Conservation (phyloP, 2,329 filamentous ascomycete species). For the Aschersonia sp. region DNA sequence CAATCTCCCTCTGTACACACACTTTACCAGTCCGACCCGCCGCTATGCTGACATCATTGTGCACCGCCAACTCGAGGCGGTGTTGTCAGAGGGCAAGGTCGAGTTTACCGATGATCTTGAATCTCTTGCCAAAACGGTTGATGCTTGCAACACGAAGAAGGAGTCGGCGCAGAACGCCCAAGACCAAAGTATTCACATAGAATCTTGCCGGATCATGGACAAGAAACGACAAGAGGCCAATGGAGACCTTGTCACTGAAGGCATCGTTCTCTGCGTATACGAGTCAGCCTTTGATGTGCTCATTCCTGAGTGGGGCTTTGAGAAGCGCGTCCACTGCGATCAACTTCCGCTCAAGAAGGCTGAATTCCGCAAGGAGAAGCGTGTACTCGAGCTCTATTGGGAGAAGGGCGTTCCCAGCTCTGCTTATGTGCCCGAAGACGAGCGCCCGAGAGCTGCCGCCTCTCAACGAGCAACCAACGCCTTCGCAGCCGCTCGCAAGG, state of each 20-base stretch:
- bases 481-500: constrained; percentile 61
- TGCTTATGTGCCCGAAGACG: constrained; percentile 90
- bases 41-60: constrained; percentile 92
- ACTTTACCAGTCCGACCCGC: constrained; percentile 90
- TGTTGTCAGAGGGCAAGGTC: constrained; percentile 65
- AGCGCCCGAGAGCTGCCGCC: constrained; percentile 71
- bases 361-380: constrained; percentile 95
- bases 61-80: constrained; percentile 82
- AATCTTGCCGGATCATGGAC: constrained; percentile 92
- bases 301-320: constrained; percentile 95
- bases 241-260: constrained; percentile 86
- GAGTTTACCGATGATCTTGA: constrained; percentile 88
- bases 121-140: constrained; percentile 76
- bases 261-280: constrained; percentile 92
- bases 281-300: constrained; percentile 97
- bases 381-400: constrained; percentile 94
- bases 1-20: constrained; percentile 88
- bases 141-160: constrained; percentile 97
- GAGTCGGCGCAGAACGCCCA: constrained; percentile 95
- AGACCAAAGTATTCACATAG: constrained; percentile 97
- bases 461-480: constrained; percentile 63
- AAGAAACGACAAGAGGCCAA: constrained; percentile 74
- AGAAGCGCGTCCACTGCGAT: constrained; percentile 98
- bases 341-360: constrained; percentile 96
- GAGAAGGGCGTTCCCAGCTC: constrained; percentile 98